phyloP scores from a whole-genome alignment of 371 early-diverging fungal genomes.

The Actinomortierella ambigua region DNA sequence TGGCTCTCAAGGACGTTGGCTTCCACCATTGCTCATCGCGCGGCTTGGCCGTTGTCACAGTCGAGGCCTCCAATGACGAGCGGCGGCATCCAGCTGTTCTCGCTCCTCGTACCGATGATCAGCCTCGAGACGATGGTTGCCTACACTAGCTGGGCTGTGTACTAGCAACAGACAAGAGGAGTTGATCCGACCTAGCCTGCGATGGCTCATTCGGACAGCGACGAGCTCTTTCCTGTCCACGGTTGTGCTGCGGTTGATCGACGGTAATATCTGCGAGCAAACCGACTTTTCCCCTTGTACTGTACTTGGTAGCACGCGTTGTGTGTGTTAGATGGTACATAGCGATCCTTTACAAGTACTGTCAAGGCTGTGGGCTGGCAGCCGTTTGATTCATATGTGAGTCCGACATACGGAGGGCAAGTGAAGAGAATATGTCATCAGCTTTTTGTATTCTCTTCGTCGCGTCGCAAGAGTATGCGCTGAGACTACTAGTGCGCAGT shows the following conservation, averaged over 20 bases:
- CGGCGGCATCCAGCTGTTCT: constrained; percentile 23
- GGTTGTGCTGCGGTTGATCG: constrained; percentile 29
- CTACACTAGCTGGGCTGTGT: constrained; percentile 22
- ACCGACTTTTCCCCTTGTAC: constrained; percentile 3
- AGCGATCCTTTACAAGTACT: no score
- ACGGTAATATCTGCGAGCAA: constrained; percentile 31
- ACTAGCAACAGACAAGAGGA: constrained; percentile 12
- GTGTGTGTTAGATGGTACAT: constrained; percentile 25
- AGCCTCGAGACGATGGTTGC: constrained; percentile 19
- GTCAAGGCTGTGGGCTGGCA: no score
- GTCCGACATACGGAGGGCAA: no score
- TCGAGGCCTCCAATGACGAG: constrained; percentile 24
- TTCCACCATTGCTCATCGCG: constrained; percentile 10
- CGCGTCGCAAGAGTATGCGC: no score
- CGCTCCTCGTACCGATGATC: constrained; percentile 26
- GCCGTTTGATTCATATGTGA: no score
- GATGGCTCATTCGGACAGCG: constrained; percentile 22
- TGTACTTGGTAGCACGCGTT: constrained; percentile 37
- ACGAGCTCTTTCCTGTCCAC: constrained; percentile 25
- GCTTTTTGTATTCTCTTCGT: no score
- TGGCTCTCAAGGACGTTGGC: constrained; percentile 27
- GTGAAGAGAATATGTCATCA: no score
- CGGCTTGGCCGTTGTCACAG: constrained; percentile 24
- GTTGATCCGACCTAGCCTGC: constrained; percentile 26
- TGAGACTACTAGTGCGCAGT: no score